Base-by-base conservation (phyloP, 2,329 filamentous ascomycete genomes). In the Penicillium sp. region DNA sequence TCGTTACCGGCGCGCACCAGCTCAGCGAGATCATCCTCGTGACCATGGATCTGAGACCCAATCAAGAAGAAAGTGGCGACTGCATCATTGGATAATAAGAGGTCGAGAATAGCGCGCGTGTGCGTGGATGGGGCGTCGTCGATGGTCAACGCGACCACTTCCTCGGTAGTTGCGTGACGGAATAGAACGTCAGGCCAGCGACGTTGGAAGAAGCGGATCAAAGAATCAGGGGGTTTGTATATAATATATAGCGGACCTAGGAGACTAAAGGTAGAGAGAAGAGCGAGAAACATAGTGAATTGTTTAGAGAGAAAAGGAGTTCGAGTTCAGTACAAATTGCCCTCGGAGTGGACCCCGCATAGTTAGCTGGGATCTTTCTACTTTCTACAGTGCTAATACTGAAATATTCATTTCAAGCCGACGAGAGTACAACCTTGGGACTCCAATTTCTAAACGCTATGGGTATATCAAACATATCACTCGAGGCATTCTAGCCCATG, bases 41-140 rank as follows among this genome's bases (percentile, higher is more conserved):
- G 67, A 1, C 77, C 79, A 0, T 73, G 56, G 8, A 88, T 82
- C 70, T 95, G 89, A 2, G 77, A 78, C 7, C 89, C 89, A 58
- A 95, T 95, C 26, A 94, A 77, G 67, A 95, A 96, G 66, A 95
- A 93, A 0, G 89, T 95, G 0, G 89, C 89, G 16, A 76, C 80
- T 11, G 85, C 87, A 46, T 78, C 75, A 61, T 88, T 77, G 20
- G 74, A 73, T 43, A 75, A 72, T n/a, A 95, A 74, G 0, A 87
- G 70, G 35, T 80, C 70, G 44, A 89, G 71, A 49, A 95, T 89
- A 46, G 83, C 79, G 36, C 69, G 62, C 1, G 89, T 94, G 65
- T 87, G 77, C 35, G 77, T 69, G 1, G 86, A 90, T 0, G 89
- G 89, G 23, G 83, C 86, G 69, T 95, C 89, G 71, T 95, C 89